These are phyloP conservation scores for Vitis hybrid DNA, from an alignment of 177 flowering plant genomes.

Conservation along the genomic window DNA sequence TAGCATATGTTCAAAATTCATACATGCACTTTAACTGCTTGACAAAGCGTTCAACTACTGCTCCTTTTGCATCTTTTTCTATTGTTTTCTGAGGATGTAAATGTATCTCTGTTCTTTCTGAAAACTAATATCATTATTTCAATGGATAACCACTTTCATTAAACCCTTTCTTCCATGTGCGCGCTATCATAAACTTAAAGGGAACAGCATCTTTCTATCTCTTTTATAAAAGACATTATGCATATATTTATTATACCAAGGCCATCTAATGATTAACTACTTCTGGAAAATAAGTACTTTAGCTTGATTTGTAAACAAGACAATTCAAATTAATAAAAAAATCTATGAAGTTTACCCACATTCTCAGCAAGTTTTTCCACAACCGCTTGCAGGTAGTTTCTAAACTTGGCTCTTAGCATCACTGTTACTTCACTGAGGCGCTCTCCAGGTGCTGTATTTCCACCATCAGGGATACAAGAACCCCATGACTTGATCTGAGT, in stretches of 20 bases:
- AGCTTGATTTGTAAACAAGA: background rate
- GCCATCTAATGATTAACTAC: background rate
- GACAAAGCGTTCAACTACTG: background rate
- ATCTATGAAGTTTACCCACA: slow-evolving; percentile 41
- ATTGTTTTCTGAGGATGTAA: background rate
- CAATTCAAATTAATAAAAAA: background rate
- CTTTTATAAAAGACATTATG: no score
- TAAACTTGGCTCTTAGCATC: slow-evolving; percentile 87
- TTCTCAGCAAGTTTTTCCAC: slow-evolving; percentile 87
- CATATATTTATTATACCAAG: no score
- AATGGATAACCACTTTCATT: background rate
- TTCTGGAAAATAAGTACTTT: background rate
- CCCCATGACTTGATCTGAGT: slow-evolving; percentile 76
- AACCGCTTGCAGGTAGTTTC: slow-evolving; percentile 85
- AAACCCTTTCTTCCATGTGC: background rate
- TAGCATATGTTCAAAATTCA: background rate
- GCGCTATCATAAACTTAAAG: no score
- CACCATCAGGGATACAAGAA: slow-evolving; percentile 72
- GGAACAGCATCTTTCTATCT: no score
- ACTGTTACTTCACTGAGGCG: slow-evolving; percentile 89
- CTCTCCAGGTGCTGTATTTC: slow-evolving; percentile 76
- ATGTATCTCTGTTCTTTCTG: background rate
- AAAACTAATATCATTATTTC: no score
- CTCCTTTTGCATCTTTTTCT: background rate
- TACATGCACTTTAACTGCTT: no score